These are phyloP conservation scores for Yamadazyma mexicana DNA, from an alignment of 1,139 yeast species.

Conservation along the genomic window DNA sequence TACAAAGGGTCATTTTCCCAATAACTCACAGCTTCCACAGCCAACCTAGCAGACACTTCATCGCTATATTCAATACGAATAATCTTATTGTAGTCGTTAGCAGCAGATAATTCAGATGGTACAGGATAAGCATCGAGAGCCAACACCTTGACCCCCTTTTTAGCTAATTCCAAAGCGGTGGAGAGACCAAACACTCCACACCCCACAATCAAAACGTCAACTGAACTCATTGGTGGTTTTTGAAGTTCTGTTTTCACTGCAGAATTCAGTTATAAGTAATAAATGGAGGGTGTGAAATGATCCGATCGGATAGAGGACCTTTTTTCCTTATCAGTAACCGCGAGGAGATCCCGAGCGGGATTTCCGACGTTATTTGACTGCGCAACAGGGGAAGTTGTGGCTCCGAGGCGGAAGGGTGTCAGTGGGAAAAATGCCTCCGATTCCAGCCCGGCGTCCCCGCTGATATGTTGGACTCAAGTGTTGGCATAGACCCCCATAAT, in stretches of 20 bases:
- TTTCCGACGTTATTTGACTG: neutral
- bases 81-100: conserved; percentile 48
- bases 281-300: neutral
- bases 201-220: conserved; percentile 17
- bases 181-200: conserved; percentile 21
- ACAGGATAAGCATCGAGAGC: conserved; percentile 47
- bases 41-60: conserved; percentile 31
- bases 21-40: conserved; percentile 38
- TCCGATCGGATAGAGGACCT: neutral
- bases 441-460: too few species aligned
- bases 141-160: conserved; percentile 29
- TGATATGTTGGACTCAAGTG: too few species aligned
- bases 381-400: too few species aligned
- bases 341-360: neutral
- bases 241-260: neutral
- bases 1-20: conserved; percentile 39
- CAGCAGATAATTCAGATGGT: conserved; percentile 50
- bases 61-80: conserved; percentile 45
- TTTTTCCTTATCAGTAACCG: neutral
- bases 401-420: too few species aligned
- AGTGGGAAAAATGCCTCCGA: too few species aligned
- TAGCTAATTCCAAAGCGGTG: conserved; percentile 21
- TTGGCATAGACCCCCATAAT: too few species aligned
- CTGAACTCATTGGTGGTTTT: conserved; percentile 1
- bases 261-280: neutral